Conservation (phyloP, 345 rosid genomes). For the Euphorbia peplus region DNA sequence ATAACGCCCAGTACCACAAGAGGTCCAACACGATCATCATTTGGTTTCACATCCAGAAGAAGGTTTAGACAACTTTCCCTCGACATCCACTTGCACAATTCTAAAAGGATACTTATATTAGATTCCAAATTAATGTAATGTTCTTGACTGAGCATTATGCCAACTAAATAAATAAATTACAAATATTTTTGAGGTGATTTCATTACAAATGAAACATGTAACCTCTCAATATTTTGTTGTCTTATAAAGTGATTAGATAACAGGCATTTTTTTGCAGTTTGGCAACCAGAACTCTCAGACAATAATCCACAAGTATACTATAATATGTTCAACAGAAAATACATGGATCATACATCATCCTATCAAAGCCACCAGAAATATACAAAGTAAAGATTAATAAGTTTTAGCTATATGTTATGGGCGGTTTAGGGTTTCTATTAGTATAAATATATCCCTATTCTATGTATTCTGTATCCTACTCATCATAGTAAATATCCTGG, state of each 20-base stretch:
- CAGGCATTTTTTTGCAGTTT: no score
- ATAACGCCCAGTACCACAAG: slow-evolving; percentile 49
- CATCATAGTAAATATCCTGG: no score
- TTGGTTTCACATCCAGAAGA: slow-evolving; percentile 53
- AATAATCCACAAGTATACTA: not conserved
- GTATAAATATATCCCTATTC: no score
- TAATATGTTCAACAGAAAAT: not conserved
- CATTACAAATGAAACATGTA: no score
- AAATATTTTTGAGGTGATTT: not conserved
- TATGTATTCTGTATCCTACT: no score
- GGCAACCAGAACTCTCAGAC: no score
- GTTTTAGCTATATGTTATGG: not conserved
- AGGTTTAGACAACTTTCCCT: slow-evolving; percentile 45
- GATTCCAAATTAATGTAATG: slow-evolving; percentile 1
- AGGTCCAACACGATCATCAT: slow-evolving; percentile 64
- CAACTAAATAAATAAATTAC: not conserved
- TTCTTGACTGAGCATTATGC: not conserved
- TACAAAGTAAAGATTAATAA: not conserved
- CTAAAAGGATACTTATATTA: slow-evolving; percentile 35
- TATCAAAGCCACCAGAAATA: not conserved
- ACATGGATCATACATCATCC: not conserved
- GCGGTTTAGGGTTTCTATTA: no score
- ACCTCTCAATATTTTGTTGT: no score
- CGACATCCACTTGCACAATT: slow-evolving; percentile 62
- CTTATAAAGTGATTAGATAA: no score